Evolutionary conservation across 768 basidiomycete species (phyloP).

Genomic region (Russula abietina): DNA sequence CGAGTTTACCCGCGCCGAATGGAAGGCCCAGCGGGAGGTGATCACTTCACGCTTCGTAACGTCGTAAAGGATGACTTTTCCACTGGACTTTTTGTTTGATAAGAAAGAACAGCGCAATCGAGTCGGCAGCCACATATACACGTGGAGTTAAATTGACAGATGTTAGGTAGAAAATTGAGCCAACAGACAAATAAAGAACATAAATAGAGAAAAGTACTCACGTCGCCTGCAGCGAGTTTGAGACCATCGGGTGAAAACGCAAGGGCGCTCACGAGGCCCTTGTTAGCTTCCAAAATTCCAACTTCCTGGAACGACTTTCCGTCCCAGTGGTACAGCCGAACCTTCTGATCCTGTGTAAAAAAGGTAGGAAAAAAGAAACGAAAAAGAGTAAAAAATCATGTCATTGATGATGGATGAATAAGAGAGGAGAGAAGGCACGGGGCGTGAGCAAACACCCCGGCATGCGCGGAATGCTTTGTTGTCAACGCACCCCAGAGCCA

Average conservation of each 20-base stretch:
- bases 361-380: background rate
- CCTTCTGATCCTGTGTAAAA: slow-evolving; percentile 58
- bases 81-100: slow-evolving; percentile 51
- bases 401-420: background rate
- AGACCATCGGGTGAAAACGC: slow-evolving; percentile 76
- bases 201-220: slow-evolving; percentile 36
- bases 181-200: background rate
- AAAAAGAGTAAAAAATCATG: background rate
- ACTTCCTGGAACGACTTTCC: slow-evolving; percentile 54
- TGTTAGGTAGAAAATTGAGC: background rate
- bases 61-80: slow-evolving; percentile 76
- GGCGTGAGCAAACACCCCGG: slow-evolving; percentile 16
- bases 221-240: slow-evolving; percentile 79
- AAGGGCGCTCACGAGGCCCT: slow-evolving; percentile 63
- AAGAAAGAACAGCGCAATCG: background rate
- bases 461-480: slow-evolving; percentile 12
- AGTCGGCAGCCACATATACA: background rate
- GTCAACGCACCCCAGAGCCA: slow-evolving; percentile 59
- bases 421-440: background rate
- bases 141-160: background rate
- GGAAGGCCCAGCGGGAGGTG: slow-evolving; percentile 80
- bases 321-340: slow-evolving; percentile 69
- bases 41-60: slow-evolving; percentile 61
- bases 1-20: slow-evolving; percentile 74
- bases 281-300: slow-evolving; percentile 58